phyloP scores from a whole-genome alignment of 2,329 filamentous ascomycete genomes.

The Aulographum hederae region DNA sequence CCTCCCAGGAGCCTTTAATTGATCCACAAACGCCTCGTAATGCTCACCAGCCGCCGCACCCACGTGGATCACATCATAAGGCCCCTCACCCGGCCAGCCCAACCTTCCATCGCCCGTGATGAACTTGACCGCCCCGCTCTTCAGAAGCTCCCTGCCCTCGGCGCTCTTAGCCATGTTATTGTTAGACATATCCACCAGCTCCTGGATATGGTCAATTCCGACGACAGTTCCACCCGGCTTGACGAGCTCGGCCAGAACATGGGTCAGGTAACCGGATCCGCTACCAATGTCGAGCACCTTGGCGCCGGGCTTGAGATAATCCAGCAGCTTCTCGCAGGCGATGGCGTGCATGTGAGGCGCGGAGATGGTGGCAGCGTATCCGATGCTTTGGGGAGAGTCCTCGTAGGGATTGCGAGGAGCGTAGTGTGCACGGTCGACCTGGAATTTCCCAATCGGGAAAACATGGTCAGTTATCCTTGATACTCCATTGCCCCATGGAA shows the following conservation, averaged over 20 bases:
- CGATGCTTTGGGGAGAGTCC: conserved; percentile 52
- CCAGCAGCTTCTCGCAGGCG: conserved; percentile 43
- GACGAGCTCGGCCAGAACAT: conserved; percentile 67
- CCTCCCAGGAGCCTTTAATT: conserved; percentile 61
- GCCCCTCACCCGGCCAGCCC: conserved; percentile 27
- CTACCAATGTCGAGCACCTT: conserved; percentile 29
- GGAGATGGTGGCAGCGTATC: conserved; percentile 49
- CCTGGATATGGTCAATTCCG: conserved; percentile 30
- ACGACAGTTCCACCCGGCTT: conserved; percentile 27
- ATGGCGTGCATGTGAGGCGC: conserved; percentile 57
- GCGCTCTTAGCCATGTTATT: conserved; percentile 25
- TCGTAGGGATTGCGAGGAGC: conserved; percentile 53
- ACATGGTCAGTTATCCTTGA: not conserved
- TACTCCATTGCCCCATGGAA: not conserved
- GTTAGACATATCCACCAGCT: conserved; percentile 22
- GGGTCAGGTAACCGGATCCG: conserved; percentile 57
- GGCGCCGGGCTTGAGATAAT: conserved; percentile 33
- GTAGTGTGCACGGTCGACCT: conserved; percentile 84
- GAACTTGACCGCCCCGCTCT: conserved; percentile 47
- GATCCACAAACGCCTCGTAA: conserved; percentile 54
- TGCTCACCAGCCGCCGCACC: conserved; percentile 66
- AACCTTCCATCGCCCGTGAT: conserved; percentile 47
- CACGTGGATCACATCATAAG: conserved; percentile 91
- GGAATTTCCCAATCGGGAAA: not conserved
- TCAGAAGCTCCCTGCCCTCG: conserved; percentile 37